Conservation (phyloP, 495 filamentous ascomycete species). For the Tuber indicum region DNA sequence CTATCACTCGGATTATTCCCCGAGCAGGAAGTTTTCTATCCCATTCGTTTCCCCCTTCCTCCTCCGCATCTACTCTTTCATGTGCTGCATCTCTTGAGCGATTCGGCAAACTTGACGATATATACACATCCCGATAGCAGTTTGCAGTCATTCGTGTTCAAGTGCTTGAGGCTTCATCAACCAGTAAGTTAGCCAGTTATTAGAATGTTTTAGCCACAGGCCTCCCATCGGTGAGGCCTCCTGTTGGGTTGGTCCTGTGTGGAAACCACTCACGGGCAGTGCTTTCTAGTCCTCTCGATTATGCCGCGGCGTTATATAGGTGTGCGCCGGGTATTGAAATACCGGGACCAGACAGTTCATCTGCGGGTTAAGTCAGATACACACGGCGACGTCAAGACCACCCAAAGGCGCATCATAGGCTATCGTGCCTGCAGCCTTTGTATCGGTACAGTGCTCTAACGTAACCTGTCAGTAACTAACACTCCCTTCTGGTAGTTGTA, state of each 20-base stretch:
- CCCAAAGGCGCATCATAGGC: neutral
- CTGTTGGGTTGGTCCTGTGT: no score
- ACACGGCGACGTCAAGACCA: neutral
- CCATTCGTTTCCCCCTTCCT: neutral
- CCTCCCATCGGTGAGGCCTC: no score
- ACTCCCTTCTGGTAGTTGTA: neutral
- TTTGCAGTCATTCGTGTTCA: neutral
- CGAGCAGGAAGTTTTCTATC: neutral
- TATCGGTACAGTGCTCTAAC: neutral
- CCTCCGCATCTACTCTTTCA: neutral
- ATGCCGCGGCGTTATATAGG: no score
- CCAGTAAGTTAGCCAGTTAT: no score
- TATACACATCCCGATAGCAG: neutral
- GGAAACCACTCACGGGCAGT: no score
- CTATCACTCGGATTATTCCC: neutral
- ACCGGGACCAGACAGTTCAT: no score
- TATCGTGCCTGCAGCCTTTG: neutral
- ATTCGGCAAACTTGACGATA: neutral
- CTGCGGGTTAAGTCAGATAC: no score
- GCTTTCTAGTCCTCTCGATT: no score
- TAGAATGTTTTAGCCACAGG: no score
- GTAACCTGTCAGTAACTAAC: neutral
- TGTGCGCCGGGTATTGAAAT: no score
- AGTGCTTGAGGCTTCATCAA: neutral
- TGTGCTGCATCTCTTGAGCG: neutral